Evolutionary conservation across 2,329 filamentous ascomycete genomes (phyloP), one percentile per base, ranked within the genome.

Genomic region (Apiospora kogelbergensis): DNA sequence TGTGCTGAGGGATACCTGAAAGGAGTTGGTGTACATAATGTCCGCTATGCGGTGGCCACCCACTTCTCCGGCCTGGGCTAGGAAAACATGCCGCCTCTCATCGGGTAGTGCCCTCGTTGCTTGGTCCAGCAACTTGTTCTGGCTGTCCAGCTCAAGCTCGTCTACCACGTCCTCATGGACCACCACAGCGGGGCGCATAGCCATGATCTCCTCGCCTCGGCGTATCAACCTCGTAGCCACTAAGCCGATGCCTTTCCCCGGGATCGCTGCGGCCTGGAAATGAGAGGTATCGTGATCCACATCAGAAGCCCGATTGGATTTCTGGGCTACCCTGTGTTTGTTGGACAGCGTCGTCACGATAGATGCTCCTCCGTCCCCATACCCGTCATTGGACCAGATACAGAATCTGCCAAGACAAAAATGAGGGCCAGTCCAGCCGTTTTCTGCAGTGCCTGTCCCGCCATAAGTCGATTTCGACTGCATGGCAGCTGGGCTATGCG

Each of bases 1-100:
- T 10, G 42, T 63, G 13, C 71, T 45, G 20, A 74, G 46, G 15
- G 44, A 64, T 11, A 75, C 70, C 67, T 76, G 75, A 60, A 75
- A 76, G 4, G 75, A 72, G 53, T 76, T 76, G 6, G 75, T 76
- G 65, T 75, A 73, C 40, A 76, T 65, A 42, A 76, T 74, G 66
- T 76, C 74, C 33, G 68, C 71, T 53, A 71, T 67, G 41, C 70
- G 71, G 48, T 76, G 73, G 9, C 74, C 74, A 22, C 75, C 75
- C 60, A 73, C 69, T 33, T 74, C 70, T 15, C 71, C 70, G 20
- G 70, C 69, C 64, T 76, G 75, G 3, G 67, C 70, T 64, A 74
- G 20, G 63, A 74, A 76, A 20, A 67, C 67, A 7, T 70, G 66
- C 65, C 70, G 70, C 26, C 73, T 69, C 13, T 68, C 26, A 5